These are phyloP conservation scores for Akanthomyces lecanii DNA, from an alignment of 2,329 filamentous ascomycete genomes.

Conservation along the genomic window DNA sequence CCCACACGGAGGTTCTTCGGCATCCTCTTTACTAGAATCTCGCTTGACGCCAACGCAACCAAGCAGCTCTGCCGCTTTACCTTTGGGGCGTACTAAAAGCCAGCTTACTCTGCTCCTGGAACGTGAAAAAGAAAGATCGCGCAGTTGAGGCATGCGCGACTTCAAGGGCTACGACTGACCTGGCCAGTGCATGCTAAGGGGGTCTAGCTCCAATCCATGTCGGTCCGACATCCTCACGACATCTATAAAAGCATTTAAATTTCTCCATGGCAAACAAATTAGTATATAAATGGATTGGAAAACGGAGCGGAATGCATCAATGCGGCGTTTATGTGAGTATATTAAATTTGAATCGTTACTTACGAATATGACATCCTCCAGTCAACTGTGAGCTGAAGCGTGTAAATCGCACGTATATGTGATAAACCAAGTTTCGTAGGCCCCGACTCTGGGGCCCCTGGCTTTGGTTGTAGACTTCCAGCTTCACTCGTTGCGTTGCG, in stretches of 20 bases:
- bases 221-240: neutral
- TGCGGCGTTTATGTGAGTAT: neutral
- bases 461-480: neutral
- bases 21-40: slow-evolving; percentile 31
- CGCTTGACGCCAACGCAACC: slow-evolving; percentile 48
- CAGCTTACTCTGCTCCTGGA: slow-evolving; percentile 56
- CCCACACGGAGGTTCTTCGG: slow-evolving; percentile 15
- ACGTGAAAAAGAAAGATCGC: slow-evolving; percentile 41
- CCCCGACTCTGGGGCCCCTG: too few relatives aligned
- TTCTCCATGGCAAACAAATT: neutral
- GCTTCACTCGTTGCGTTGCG: neutral
- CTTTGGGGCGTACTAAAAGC: slow-evolving; percentile 56
- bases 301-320: neutral
- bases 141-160: slow-evolving; percentile 18
- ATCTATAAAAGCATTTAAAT: neutral
- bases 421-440: too few relatives aligned
- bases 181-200: neutral
- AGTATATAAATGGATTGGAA: neutral
- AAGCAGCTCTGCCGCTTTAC: slow-evolving; percentile 40
- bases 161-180: neutral
- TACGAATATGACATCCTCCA: neutral
- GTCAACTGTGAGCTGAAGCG: neutral
- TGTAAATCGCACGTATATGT: too few relatives aligned
- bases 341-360: neutral
- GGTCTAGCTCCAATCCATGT: neutral